Conservation (phyloP, 2,329 filamentous ascomycete species). For the Hortaea werneckii region DNA sequence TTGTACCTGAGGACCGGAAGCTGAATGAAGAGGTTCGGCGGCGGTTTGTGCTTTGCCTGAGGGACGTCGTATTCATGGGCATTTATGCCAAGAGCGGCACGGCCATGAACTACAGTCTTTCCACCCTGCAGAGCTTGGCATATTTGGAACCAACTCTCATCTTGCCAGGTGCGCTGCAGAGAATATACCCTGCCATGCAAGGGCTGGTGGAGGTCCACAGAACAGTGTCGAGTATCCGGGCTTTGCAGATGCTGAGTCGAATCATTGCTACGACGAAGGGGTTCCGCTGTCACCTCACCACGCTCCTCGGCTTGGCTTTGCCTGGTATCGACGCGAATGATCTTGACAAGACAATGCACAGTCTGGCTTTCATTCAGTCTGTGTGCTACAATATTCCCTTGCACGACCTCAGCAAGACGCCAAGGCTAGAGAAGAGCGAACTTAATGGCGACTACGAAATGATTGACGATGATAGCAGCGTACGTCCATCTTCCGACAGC, state of each 20-base stretch:
- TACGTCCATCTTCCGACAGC: slow-evolving; percentile 2
- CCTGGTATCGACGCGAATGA: slow-evolving; percentile 98
- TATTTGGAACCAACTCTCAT: slow-evolving; percentile 88
- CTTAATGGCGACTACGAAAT: slow-evolving; percentile 23
- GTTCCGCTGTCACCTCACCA: slow-evolving; percentile 93
- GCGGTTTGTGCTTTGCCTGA: slow-evolving; percentile 79
- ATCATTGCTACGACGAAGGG: slow-evolving; percentile 88
- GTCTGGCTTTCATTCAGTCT: slow-evolving; percentile 87
- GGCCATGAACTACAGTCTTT: slow-evolving; percentile 83
- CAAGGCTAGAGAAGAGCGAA: slow-evolving; percentile 29
- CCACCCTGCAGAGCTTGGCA: slow-evolving; percentile 77
- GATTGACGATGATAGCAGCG: slow-evolving; percentile 8
- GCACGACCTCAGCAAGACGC: slow-evolving; percentile 61
- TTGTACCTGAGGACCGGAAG: slow-evolving; percentile 67
- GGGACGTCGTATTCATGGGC: slow-evolving; percentile 95
- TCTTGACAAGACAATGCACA: slow-evolving; percentile 89
- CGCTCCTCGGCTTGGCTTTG: slow-evolving; percentile 79
- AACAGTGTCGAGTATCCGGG: slow-evolving; percentile 85
- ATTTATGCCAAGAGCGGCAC: slow-evolving; percentile 93
- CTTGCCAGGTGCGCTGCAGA: slow-evolving; percentile 81
- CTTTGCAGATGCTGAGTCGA: slow-evolving; percentile 83
- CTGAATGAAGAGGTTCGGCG: slow-evolving; percentile 73
- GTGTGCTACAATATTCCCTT: slow-evolving; percentile 96
- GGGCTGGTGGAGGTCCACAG: slow-evolving; percentile 94
- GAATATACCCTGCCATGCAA: slow-evolving; percentile 94